These are phyloP conservation scores for Tolypocladium amazonense DNA, from an alignment of 2,329 filamentous ascomycete species.

Conservation along the genomic window DNA sequence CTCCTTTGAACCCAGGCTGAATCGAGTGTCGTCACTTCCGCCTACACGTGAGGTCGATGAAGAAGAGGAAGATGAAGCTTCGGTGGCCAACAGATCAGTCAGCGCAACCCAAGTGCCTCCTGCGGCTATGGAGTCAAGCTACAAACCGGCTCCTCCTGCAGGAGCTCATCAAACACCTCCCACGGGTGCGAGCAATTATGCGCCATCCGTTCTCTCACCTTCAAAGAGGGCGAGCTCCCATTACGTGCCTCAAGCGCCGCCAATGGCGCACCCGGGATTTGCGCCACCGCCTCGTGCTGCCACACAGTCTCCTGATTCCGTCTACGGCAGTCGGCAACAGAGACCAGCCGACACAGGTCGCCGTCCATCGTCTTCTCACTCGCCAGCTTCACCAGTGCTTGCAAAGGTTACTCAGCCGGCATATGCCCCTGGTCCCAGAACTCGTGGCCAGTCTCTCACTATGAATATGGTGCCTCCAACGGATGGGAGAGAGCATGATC, in stretches of 20 bases:
- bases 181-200: conserved; percentile 25
- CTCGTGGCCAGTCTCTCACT: conserved; percentile 41
- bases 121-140: conserved; percentile 21
- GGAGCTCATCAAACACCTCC: conserved; percentile 37
- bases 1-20: conserved; percentile 43
- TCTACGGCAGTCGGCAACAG: conserved; percentile 25
- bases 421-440: conserved; percentile 24
- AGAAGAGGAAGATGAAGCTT: conserved; percentile 28
- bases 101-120: conserved; percentile 14
- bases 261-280: conserved; percentile 27
- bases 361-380: conserved; percentile 44
- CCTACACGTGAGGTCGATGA: conserved; percentile 54
- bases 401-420: conserved; percentile 13
- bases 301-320: conserved; percentile 49
- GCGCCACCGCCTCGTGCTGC: conserved; percentile 48
- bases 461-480: conserved; percentile 51
- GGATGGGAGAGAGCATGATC: conserved; percentile 61
- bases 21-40: conserved; percentile 46
- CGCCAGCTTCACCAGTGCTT: conserved; percentile 25
- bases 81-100: conserved; percentile 12
- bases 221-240: conserved; percentile 42
- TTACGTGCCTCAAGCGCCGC: conserved; percentile 34
- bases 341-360: conserved; percentile 32
- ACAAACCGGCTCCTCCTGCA: conserved; percentile 24
- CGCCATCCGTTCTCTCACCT: conserved; percentile 39